Base-by-base conservation (phyloP, 1,139 yeast species). In the Diutina scorzettiae region DNA sequence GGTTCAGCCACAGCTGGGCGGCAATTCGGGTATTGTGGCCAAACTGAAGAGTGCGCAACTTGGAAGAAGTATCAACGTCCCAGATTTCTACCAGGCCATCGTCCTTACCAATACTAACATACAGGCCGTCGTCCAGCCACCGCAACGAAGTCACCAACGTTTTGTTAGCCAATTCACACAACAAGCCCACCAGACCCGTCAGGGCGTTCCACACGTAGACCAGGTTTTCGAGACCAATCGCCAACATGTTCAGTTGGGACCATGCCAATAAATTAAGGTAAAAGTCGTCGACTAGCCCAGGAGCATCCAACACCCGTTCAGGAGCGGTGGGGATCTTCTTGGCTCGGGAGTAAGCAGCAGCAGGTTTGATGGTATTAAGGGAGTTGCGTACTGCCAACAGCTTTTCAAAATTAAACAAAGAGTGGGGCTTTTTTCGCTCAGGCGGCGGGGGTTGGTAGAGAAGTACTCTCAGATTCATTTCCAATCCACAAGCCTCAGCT, bases 181-280 rank as follows among this genome's bases (percentile, higher is more conserved):
- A 63, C 32, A 80, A 64, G 2, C 83, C 78, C 3, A 87, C 97
- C 4, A 78, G 68, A 1, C 96, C 96, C 1, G 84, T 71, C 16
- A 75, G 70, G 1, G 96, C 97, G 60, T 89, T 84, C 97, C 98
- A 91, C 27, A 87, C 79, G 55, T 91, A 91, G 8, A 91, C 85
- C 2, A 81, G 72, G 48, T 77, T 79, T 45, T 82, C 95, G 45
- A 93, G 67, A 1, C 96, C 98, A 55, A 93, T 84, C 1, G 96
- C 97, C 37, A 93, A 69, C 44, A 81, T 68, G 58, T 91, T 87
- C 29, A 79, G 77, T 53, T 68, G 66, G 3, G 96, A 87, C 98
- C 98, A 91, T 47, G 91, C 79, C 45, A 91, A 63, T 43, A 91
- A 65, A 57, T 87, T 89, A 44, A 89, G 70, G 58, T 91, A 91